These are phyloP conservation scores for Trichoderma sp. DNA, from an alignment of 2,329 filamentous ascomycete species.

Conservation along the genomic window DNA sequence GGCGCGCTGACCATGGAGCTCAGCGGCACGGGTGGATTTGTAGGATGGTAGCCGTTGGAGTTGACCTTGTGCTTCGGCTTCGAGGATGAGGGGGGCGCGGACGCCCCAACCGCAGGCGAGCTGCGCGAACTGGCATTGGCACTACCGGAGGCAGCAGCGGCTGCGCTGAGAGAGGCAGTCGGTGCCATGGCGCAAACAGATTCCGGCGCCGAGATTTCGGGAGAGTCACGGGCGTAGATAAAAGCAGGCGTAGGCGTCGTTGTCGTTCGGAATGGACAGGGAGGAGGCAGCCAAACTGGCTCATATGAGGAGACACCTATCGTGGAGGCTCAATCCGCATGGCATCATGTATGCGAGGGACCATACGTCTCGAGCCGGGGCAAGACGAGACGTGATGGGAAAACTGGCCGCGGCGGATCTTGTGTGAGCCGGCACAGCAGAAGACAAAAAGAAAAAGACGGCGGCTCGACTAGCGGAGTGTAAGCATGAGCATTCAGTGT, in stretches of 20 bases:
- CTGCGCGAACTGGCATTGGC: constrained; percentile 50
- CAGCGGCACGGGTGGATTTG: constrained; percentile 50
- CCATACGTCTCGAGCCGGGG: constrained; percentile 12
- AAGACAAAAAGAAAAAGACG: not conserved
- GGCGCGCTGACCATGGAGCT: constrained; percentile 58
- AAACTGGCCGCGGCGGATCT: not conserved
- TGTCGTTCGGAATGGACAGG: constrained; percentile 3
- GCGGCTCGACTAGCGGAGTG: not conserved
- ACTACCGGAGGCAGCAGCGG: constrained; percentile 38
- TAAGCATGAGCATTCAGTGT: not conserved
- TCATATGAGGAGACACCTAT: constrained; percentile 21
- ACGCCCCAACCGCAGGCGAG: constrained; percentile 45
- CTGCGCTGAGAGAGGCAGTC: constrained; percentile 38
- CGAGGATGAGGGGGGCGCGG: constrained; percentile 35
- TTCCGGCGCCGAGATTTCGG: constrained; percentile 5
- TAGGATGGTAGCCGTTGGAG: constrained; percentile 51
- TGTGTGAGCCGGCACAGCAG: not conserved
- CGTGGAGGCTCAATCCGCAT: constrained; percentile 24
- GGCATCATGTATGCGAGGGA: constrained; percentile 21
- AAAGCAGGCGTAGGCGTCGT: not conserved
- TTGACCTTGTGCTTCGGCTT: constrained; percentile 54
- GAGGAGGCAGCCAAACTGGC: not conserved
- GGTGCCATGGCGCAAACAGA: constrained; percentile 38
- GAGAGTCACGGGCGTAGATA: constrained; percentile 15
- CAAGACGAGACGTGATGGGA: constrained; percentile 15